phyloP scores from a whole-genome alignment of 2,329 filamentous ascomycete species.

The Bipolaris bicolor region DNA sequence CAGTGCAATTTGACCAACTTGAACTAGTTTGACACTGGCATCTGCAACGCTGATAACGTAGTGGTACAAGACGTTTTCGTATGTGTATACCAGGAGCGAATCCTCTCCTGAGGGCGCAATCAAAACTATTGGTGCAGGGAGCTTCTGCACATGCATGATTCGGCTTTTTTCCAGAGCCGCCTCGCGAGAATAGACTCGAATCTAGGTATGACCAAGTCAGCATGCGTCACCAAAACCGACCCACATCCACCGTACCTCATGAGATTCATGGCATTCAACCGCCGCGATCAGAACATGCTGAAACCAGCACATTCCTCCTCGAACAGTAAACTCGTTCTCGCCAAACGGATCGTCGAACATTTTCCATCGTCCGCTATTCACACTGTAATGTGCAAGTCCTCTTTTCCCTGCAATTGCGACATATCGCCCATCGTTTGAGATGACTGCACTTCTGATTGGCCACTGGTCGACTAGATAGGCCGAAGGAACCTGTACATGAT shows the following conservation, averaged over 20 bases:
- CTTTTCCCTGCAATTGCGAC: constrained; percentile 93
- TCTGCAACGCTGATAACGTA: constrained; percentile 81
- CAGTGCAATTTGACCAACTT: constrained; percentile 97
- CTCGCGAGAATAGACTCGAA: constrained; percentile 93
- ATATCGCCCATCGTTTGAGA: constrained; percentile 91
- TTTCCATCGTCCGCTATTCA: constrained; percentile 94
- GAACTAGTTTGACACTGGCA: constrained; percentile 76
- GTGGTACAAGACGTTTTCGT: constrained; percentile 94
- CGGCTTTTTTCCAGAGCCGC: constrained; percentile 74
- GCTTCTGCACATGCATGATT: constrained; percentile 75
- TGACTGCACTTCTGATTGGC: constrained; percentile 86
- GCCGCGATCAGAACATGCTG: constrained; percentile 93
- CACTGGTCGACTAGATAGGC: constrained; percentile 89
- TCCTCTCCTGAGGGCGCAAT: constrained; percentile 90
- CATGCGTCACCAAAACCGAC: background rate
- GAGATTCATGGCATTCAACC: constrained; percentile 81
- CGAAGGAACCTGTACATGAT: constrained; percentile 83
- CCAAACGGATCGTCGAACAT: constrained; percentile 80
- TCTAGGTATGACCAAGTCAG: constrained; percentile 46
- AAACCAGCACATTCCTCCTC: constrained; percentile 98
- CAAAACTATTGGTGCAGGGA: constrained; percentile 87
- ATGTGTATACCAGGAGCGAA: constrained; percentile 93
- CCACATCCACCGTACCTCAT: constrained; percentile 62
- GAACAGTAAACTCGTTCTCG: constrained; percentile 89
- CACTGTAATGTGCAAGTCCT: constrained; percentile 93